A percentile compares a stretch with the other conserved stretches of the same genome.
Conservation (phyloP, 129 eudicot species). For the Oenanthe sinensis region DNA sequence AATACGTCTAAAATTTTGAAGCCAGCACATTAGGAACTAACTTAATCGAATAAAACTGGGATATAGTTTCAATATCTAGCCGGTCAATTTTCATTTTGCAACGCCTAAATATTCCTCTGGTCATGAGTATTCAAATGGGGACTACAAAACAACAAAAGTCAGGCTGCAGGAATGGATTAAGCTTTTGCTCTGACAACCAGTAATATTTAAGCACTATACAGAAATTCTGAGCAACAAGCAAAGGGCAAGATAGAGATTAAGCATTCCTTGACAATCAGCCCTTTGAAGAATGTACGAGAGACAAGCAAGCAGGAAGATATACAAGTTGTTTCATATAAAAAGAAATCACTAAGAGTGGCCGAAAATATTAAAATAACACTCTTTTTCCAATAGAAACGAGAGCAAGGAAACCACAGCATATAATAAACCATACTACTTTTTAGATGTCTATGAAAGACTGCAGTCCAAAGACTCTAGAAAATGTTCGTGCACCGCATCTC, state of each 20-base stretch:
- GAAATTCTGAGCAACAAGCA: background rate
- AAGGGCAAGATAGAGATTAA: background rate
- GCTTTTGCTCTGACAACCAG: background rate
- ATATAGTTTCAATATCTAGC: background rate
- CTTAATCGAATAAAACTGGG: no score
- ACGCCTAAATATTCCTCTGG: background rate
- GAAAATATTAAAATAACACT: background rate
- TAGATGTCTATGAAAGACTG: background rate
- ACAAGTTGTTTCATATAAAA: background rate
- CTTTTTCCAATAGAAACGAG: background rate
- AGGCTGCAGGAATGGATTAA: background rate
- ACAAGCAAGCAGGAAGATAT: background rate
- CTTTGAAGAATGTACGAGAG: background rate
- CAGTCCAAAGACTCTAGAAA: conserved; percentile 7
- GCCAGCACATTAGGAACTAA: no score
- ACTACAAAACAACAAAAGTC: background rate
- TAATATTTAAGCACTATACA: background rate
- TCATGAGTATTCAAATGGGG: background rate
- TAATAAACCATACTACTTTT: background rate
- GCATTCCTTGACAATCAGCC: background rate
- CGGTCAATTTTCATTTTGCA: background rate
- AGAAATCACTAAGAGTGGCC: background rate
- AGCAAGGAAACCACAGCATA: background rate
- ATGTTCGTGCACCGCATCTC: background rate
- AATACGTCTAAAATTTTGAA: no score